Evolutionary conservation across 208 protist species (phyloP), one percentile per base, ranked within the genome.

Genomic region (Leishmania guyanensis): DNA sequence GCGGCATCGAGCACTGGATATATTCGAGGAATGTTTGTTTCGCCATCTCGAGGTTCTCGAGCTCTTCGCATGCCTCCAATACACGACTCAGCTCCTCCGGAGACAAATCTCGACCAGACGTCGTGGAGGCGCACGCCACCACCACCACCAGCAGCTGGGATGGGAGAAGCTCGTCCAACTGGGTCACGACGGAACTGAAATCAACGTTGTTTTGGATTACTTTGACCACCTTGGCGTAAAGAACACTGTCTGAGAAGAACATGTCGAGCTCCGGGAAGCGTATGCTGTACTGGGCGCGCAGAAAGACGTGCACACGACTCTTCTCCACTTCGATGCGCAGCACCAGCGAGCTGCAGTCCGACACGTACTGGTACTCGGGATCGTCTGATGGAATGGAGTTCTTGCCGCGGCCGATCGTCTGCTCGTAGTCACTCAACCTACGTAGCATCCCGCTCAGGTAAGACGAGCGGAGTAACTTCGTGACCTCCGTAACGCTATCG

Each of bases 11-110:
- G 66, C 88, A 86, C 84, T 98, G 94, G 54, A 98, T 96, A 85
- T 98, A 98, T 82, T 98, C 94, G 9, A 98, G 89, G 81, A 98
- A 96, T 5, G 91, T 95, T 80, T 98, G 94, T 81, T 98, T 98
- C 6, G 93, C 93, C 84, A 95, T 90, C 79, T 98, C 95, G 33
- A 98, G 89, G 70, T 92, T 95, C 66, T 96, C 91, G 80, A 98
- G 91, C 87, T 98, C 94, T 70, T 96, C 90, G 77, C 93, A 97
- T 58, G 95, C 95, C 69, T 97, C 92, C 20, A 91, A 48, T 10
- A 97, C 87, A 33, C 87, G 86, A 26, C 88, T 83, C 65, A 95
- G 74, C 84, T 97, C 92, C 69, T 92, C 90, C 3, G 76, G 76
- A 26, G 56, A 77, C 53, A 98, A 75, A 46, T 93, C 90, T 17